These are phyloP conservation scores for Tolypocladium tundrense DNA, from an alignment of 2,329 filamentous ascomycete species.

Conservation along the genomic window DNA sequence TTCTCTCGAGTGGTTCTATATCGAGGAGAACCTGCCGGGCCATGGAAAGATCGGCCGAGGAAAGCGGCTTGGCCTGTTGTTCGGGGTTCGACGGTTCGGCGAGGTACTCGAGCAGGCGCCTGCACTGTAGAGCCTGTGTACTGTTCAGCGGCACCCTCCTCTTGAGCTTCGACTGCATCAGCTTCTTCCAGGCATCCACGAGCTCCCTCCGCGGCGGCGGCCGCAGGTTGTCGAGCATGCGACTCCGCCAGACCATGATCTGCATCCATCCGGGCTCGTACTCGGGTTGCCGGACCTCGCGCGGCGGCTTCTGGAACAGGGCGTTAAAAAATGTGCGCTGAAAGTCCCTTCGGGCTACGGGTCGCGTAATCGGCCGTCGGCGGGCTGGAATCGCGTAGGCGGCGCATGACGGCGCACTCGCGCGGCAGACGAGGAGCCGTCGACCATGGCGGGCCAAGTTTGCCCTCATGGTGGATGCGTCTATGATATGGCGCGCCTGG, in stretches of 20 bases:
- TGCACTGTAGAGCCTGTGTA: slow-evolving; percentile 50
- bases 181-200: slow-evolving; percentile 50
- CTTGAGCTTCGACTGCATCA: slow-evolving; percentile 48
- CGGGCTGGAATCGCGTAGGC: slow-evolving; percentile 17
- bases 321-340: slow-evolving; percentile 45
- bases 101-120: slow-evolving; percentile 53
- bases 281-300: slow-evolving; percentile 49
- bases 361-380: slow-evolving; percentile 14
- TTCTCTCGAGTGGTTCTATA: slow-evolving; percentile 30
- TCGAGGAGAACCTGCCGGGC: slow-evolving; percentile 33
- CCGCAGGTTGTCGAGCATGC: slow-evolving; percentile 51
- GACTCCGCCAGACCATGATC: slow-evolving; percentile 58
- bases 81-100: slow-evolving; percentile 12
- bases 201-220: slow-evolving; percentile 55
- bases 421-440: slow-evolving; percentile 25
- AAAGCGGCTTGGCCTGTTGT: slow-evolving; percentile 20
- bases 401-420: slow-evolving; percentile 22
- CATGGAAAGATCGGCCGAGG: slow-evolving; percentile 29
- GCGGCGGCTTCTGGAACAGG: slow-evolving; percentile 49
- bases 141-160: slow-evolving; percentile 45
- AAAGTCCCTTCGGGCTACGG: slow-evolving; percentile 11
- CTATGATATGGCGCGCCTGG: slow-evolving; percentile 12
- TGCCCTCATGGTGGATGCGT: slow-evolving; percentile 31
- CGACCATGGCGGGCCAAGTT: slow-evolving; percentile 33
- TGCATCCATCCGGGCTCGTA: slow-evolving; percentile 61